Evolutionary conservation across 2,329 filamentous ascomycete species (phyloP).

Genomic region (Fusarium sp.): DNA sequence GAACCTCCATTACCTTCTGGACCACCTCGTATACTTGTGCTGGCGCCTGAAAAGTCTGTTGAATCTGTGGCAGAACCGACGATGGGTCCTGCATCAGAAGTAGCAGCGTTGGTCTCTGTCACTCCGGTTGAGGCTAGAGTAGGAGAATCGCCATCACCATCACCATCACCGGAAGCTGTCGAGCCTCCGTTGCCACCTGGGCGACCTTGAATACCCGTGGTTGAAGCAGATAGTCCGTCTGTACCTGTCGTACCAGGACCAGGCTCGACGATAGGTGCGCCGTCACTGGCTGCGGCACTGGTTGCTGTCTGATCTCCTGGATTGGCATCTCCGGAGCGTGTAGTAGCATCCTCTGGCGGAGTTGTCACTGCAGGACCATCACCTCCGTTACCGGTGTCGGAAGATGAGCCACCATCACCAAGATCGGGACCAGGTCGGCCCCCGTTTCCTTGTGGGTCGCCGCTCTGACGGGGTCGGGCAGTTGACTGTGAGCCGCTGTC

Average conservation of each 20-base stretch:
- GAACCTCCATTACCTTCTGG: not conserved
- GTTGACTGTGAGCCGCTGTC: not conserved
- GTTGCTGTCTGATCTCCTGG: no score
- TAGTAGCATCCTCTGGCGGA: not conserved
- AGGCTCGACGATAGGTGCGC: not conserved
- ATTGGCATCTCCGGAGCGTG: not conserved
- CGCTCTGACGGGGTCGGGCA: not conserved
- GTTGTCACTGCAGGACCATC: not conserved
- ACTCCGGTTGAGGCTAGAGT: not conserved
- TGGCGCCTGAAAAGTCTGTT: not conserved
- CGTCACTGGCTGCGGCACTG: not conserved
- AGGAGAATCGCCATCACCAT: not conserved
- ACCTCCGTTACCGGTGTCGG: not conserved
- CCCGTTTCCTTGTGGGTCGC: not conserved
- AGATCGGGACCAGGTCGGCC: conserved; percentile 4
- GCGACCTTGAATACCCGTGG: not conserved
- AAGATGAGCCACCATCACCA: not conserved
- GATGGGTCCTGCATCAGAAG: not conserved
- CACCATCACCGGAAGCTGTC: not conserved
- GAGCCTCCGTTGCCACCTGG: not conserved
- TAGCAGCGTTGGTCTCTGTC: no score
- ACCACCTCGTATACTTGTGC: not conserved
- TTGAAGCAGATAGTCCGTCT: not conserved
- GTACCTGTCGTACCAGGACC: not conserved
- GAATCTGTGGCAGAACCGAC: not conserved